phyloP scores from a whole-genome alignment of 768 basidiomycete genomes.

The Rhodotorula diobovata region DNA sequence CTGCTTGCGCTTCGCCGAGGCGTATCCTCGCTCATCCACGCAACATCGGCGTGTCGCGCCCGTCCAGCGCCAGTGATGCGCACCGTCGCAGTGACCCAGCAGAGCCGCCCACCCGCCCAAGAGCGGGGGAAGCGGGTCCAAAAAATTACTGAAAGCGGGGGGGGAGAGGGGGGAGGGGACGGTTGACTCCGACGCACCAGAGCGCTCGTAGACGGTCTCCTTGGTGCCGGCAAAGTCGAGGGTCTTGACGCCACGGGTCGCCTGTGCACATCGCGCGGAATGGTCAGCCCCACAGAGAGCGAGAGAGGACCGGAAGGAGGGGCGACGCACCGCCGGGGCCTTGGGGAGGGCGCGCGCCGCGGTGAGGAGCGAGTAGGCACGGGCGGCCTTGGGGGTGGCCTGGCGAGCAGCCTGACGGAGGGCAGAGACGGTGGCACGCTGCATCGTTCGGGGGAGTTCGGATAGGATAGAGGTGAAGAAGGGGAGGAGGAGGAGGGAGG shows the following conservation, averaged over 20 bases:
- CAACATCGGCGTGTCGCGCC: no score
- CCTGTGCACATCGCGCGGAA: neutral
- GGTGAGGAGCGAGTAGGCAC: constrained; percentile 29
- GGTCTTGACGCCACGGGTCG: constrained; percentile 42
- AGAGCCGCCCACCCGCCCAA: no score
- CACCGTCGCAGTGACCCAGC: no score
- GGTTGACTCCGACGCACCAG: constrained; percentile 15
- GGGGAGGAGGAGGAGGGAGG: neutral
- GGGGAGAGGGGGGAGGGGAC: no score
- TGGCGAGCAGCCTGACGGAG: constrained; percentile 25
- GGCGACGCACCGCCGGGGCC: neutral
- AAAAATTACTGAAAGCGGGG: neutral
- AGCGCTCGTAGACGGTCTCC: constrained; percentile 44
- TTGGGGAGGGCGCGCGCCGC: neutral
- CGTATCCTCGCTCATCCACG: no score
- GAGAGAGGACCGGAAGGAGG: neutral
- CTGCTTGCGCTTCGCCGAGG: no score
- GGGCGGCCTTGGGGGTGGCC: constrained; percentile 22
- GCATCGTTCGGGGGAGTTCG: no score
- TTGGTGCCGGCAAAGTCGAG: constrained; percentile 44
- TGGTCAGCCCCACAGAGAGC: neutral
- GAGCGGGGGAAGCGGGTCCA: neutral
- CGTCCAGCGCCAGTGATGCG: neutral
- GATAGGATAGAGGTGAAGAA: neutral
- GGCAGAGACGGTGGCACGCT: constrained; percentile 1